Evolutionary conservation across 805 yeast species (phyloP).

Genomic region (Tetrapisispora fleetii): DNA sequence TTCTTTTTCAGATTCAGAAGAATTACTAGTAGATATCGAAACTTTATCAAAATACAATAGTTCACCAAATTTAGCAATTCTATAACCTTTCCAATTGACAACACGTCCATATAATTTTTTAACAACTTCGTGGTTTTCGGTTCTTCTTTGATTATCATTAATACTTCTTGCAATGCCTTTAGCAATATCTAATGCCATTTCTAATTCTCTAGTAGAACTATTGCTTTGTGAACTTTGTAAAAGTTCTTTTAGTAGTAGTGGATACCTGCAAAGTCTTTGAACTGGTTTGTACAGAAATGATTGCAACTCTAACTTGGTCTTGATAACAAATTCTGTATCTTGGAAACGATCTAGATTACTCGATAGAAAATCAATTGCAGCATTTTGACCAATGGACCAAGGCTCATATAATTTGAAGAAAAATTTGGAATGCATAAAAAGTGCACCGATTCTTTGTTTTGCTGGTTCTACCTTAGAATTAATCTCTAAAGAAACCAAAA

Average conservation of each 20-base stretch:
- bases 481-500: constrained; percentile 80
- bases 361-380: constrained; percentile 73
- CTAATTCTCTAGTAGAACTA: constrained; percentile 42
- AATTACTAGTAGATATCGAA: constrained; percentile 35
- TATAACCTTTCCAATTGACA: constrained; percentile 87
- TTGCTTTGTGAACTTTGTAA: constrained; percentile 27
- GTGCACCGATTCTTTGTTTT: constrained; percentile 79
- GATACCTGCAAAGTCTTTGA: constrained; percentile 93
- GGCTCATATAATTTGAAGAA: constrained; percentile 87
- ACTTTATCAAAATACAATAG: constrained; percentile 66
- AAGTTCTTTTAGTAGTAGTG: constrained; percentile 67
- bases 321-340: constrained; percentile 54
- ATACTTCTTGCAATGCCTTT: constrained; percentile 79
- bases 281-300: constrained; percentile 87
- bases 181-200: constrained; percentile 60
- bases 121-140: constrained; percentile 71
- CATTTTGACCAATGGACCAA: constrained; percentile 84
- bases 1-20: constrained; percentile 64
- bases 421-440: constrained; percentile 75
- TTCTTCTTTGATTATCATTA: constrained; percentile 86
- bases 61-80: constrained; percentile 72
- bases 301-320: constrained; percentile 81
- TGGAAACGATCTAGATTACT: constrained; percentile 37
- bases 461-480: constrained; percentile 65
- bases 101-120: constrained; percentile 66